Conservation (phyloP, 306 rosid genomes). For the Malus fusca region DNA sequence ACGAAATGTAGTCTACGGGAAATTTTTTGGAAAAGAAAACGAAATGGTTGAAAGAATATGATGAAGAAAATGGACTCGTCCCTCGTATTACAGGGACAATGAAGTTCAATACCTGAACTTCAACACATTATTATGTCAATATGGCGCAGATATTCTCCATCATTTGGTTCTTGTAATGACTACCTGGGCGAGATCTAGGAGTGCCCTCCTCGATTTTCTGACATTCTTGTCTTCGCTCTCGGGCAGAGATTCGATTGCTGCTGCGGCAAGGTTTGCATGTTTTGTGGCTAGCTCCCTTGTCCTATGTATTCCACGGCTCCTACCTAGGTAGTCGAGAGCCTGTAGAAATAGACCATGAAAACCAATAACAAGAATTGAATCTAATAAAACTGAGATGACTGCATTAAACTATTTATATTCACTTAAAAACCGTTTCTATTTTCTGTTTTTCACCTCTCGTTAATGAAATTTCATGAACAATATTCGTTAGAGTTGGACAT, state of each 20-base stretch:
- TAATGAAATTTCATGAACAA: neutral
- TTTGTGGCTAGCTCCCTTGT: slow-evolving; percentile 73
- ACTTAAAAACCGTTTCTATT: neutral
- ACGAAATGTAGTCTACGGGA: neutral
- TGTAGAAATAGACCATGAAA: slow-evolving; percentile 14
- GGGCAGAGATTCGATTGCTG: slow-evolving; percentile 79
- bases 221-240: slow-evolving; percentile 64
- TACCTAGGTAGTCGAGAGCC: slow-evolving; percentile 88
- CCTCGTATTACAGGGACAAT: neutral
- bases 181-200: slow-evolving; percentile 68
- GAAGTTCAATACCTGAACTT: neutral
- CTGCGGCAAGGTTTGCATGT: slow-evolving; percentile 85
- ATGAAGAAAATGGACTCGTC: neutral
- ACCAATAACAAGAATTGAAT: neutral
- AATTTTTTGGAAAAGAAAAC: neutral
- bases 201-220: slow-evolving; percentile 73
- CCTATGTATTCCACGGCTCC: slow-evolving; percentile 76
- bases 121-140: neutral
- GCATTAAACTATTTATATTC: neutral
- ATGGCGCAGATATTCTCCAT: slow-evolving; percentile 9
- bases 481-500: neutral
- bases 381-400: neutral
- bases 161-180: slow-evolving; percentile 82
- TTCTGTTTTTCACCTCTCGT: neutral
- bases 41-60: slow-evolving; percentile 8